Evolutionary conservation across 495 filamentous ascomycete genomes (phyloP).

Genomic region (Aspergillus carlsbadensis): DNA sequence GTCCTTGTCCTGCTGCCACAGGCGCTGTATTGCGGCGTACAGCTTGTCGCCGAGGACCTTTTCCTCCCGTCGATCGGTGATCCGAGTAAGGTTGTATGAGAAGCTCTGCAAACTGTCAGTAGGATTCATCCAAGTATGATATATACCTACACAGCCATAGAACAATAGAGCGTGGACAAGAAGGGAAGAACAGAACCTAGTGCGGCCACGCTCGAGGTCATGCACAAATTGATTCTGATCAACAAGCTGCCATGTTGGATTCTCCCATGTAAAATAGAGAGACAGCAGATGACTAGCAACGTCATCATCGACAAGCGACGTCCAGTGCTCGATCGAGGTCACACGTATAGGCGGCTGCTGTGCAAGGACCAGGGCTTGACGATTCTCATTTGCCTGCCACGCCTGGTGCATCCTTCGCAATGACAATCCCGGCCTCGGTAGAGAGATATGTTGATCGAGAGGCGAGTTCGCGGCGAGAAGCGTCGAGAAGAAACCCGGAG

Average conservation of each 20-base stretch:
- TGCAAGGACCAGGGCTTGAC: constrained; percentile 4
- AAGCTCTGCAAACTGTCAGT: constrained; percentile 23
- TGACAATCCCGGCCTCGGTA: constrained; percentile 16
- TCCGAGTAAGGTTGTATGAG: constrained; percentile 22
- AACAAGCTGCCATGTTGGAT: constrained; percentile 29
- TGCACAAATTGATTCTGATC: constrained; percentile 23
- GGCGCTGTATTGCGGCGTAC: constrained; percentile 22
- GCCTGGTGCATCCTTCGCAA: constrained; percentile 19
- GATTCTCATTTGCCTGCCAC: constrained; percentile 4
- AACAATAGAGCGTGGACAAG: constrained; percentile 25
- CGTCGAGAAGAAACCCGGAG: constrained; percentile 12
- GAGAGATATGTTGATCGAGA: constrained; percentile 9
- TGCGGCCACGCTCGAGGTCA: constrained; percentile 20
- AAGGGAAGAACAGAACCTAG: constrained; percentile 19
- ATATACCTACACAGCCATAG: constrained; percentile 22
- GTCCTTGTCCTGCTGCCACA: constrained; percentile 21
- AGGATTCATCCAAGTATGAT: not conserved
- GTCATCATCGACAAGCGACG: constrained; percentile 22
- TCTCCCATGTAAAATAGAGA: constrained; percentile 31
- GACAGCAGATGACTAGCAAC: constrained; percentile 28
- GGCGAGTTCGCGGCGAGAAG: constrained; percentile 11
- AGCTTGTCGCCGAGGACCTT: constrained; percentile 24
- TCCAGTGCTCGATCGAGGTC: constrained; percentile 23
- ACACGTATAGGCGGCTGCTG: constrained; percentile 16
- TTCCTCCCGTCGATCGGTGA: constrained; percentile 28